Percentiles rank a stretch among this genome's conserved stretches.
Conservation (phyloP, 805 yeast species). For the Pichia membranifaciens region DNA sequence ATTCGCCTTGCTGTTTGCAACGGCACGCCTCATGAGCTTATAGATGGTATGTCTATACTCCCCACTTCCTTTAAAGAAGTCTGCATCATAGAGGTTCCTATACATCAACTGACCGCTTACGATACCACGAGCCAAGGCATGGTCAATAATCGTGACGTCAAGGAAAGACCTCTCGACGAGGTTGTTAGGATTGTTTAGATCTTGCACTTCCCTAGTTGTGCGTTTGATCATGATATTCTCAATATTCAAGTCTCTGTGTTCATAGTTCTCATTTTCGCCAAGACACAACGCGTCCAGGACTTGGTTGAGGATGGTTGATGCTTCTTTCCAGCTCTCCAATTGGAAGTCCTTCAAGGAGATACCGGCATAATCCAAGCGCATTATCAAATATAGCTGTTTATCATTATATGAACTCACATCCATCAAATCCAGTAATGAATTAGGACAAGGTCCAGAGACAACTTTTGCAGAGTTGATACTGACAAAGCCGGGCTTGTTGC, state of each 20-base stretch:
- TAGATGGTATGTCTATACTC: slow-evolving; percentile 60
- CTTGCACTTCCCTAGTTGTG: background rate
- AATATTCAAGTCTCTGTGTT: slow-evolving; percentile 67
- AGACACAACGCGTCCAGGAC: slow-evolving; percentile 42
- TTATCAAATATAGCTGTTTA: slow-evolving; percentile 31
- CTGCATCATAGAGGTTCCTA: slow-evolving; percentile 60
- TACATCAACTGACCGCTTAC: slow-evolving; percentile 31
- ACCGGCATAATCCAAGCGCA: slow-evolving; percentile 38
- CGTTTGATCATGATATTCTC: slow-evolving; percentile 51
- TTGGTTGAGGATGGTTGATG: slow-evolving; percentile 46
- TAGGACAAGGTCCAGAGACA: slow-evolving; percentile 36
- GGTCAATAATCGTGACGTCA: slow-evolving; percentile 49
- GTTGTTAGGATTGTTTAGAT: background rate
- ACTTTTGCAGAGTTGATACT: slow-evolving; percentile 38
- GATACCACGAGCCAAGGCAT: slow-evolving; percentile 47
- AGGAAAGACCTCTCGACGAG: slow-evolving; percentile 11
- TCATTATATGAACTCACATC: background rate
- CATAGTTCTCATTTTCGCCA: slow-evolving; percentile 53
- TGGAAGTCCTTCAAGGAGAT: slow-evolving; percentile 39
- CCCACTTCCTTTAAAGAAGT: slow-evolving; percentile 53
- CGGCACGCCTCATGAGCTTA: slow-evolving; percentile 38
- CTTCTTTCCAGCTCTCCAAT: slow-evolving; percentile 35
- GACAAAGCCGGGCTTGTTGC: slow-evolving; percentile 39
- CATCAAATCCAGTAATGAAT: slow-evolving; percentile 9
- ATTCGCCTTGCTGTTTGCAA: slow-evolving; percentile 21